phyloP scores from a whole-genome alignment of 768 basidiomycete species.

The Phaeotremella fagi region DNA sequence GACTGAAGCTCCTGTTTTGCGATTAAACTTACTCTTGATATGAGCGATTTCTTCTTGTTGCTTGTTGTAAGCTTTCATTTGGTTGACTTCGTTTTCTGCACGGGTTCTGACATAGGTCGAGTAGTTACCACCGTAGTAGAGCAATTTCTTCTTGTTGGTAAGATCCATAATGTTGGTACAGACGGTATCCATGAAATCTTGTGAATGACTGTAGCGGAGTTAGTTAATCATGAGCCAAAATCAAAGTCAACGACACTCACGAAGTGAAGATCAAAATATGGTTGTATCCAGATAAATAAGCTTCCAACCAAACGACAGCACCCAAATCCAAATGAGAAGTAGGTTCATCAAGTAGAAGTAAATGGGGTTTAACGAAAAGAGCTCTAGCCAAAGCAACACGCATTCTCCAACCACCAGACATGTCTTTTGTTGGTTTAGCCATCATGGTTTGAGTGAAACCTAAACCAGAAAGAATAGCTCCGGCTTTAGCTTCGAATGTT shows the following conservation, averaged over 20 bases:
- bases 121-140: constrained; percentile 95
- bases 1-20: not conserved
- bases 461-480: constrained; percentile 93
- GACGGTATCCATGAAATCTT: constrained; percentile 95
- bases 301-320: constrained; percentile 98
- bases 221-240: constrained; percentile 31
- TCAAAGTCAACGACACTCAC: constrained; percentile 21
- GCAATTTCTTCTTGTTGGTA: constrained; percentile 78
- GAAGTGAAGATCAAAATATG: constrained; percentile 70
- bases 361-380: constrained; percentile 91
- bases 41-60: constrained; percentile 98
- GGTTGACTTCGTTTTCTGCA: constrained; percentile 96
- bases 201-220: constrained; percentile 84
- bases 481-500: constrained; percentile 94
- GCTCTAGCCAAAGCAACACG: constrained; percentile 93
- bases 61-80: constrained; percentile 98
- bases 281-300: constrained; percentile 95
- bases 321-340: constrained; percentile 80
- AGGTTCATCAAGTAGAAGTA: constrained; percentile 83
- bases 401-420: constrained; percentile 99
- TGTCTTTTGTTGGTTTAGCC: constrained; percentile 94
- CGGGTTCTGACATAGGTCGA: constrained; percentile 95
- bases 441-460: constrained; percentile 89
- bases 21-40: constrained; percentile 75
- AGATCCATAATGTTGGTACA: constrained; percentile 99